These are phyloP conservation scores for Lycium ferocissimum DNA, from an alignment of 257 asterid genomes.

Conservation along the genomic window DNA sequence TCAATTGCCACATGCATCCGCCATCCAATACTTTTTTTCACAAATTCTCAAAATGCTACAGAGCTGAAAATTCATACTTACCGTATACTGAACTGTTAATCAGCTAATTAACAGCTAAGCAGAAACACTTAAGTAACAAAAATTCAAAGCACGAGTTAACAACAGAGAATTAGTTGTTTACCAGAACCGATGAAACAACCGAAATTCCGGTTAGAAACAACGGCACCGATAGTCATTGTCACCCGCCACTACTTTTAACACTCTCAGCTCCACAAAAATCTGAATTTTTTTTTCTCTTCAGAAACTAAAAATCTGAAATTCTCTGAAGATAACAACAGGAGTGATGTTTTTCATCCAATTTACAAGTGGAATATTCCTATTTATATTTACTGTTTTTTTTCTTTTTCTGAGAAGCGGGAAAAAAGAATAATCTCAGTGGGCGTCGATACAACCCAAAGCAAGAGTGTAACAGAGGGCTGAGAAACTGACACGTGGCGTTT, in stretches of 20 bases:
- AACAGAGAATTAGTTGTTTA: slow-evolving; percentile 27
- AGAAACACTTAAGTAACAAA: neutral
- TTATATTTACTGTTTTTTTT: slow-evolving; percentile 19
- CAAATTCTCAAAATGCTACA: neutral
- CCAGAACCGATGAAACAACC: slow-evolving; percentile 72
- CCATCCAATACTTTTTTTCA: neutral
- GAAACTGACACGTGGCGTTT: slow-evolving; percentile 50
- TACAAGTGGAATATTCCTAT: neutral
- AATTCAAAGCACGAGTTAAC: neutral
- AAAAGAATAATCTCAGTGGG: slow-evolving; percentile 30
- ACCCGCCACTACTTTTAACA: slow-evolving; percentile 35
- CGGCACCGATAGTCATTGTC: slow-evolving; percentile 80
- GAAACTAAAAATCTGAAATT: neutral
- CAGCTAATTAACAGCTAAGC: neutral
- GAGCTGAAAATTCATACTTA: neutral
- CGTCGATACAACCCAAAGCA: slow-evolving; percentile 24
- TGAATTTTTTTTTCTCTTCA: slow-evolving; percentile 35
- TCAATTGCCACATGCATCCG: neutral
- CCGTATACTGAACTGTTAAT: neutral
- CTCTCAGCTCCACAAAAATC: neutral
- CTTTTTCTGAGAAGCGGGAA: slow-evolving; percentile 49
- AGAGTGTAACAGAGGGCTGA: slow-evolving; percentile 33
- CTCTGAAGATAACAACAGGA: slow-evolving; percentile 44
- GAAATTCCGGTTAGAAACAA: slow-evolving; percentile 75
- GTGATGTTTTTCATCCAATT: slow-evolving; percentile 29